Evolutionary conservation across 768 basidiomycete species (phyloP), one percentile per base, ranked within the genome.

Genomic region (Baorangia bicolor): DNA sequence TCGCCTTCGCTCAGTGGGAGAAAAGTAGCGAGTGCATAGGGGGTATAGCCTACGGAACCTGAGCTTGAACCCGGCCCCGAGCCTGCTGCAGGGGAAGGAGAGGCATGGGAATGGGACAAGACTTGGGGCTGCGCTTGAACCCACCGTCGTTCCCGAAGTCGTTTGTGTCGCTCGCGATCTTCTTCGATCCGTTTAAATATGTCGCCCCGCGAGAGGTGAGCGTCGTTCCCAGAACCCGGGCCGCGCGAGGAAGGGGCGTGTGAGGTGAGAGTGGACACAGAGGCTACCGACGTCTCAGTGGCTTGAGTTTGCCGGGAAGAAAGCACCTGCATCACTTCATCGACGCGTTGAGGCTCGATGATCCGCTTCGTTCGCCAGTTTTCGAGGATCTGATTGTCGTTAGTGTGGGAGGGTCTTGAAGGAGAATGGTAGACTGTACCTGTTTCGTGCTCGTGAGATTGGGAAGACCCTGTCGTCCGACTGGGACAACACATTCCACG

Each of bases 131-230:
- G 77, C 2, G 87, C 86, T 65, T 92, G 90, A n/a, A 91, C 90
- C 94, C 94, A 96, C 41, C 93, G 84, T 35, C 90, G 83, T 69
- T 96, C 94, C 43, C 93, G 84, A 3, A 96, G 78, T 13, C 94
- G 85, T 73, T 95, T 95, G 65, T 95, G 93, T 57, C 94, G 83
- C 65, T 96, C 94, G 5, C 94, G 79, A 68, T 96, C 94, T 63
- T 94, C 92, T 69, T 96, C 92, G 60, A 95, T 93, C 20, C 92
- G 86, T 55, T 88, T 86, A 64, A 91, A 80, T 31, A 92, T 81
- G 49, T 94, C 91, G 14, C 74, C 72, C 5, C 81, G 80, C 2
- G 85, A 78, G 42, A 88, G 78, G 38, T 61, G 63, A 3, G 63
- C 46, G 10, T 70, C 65, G 13, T 37, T 41, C 14, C 23, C 43